Evolutionary conservation across 495 filamentous ascomycete species (phyloP).

Genomic region (Podospora tetraspora): DNA sequence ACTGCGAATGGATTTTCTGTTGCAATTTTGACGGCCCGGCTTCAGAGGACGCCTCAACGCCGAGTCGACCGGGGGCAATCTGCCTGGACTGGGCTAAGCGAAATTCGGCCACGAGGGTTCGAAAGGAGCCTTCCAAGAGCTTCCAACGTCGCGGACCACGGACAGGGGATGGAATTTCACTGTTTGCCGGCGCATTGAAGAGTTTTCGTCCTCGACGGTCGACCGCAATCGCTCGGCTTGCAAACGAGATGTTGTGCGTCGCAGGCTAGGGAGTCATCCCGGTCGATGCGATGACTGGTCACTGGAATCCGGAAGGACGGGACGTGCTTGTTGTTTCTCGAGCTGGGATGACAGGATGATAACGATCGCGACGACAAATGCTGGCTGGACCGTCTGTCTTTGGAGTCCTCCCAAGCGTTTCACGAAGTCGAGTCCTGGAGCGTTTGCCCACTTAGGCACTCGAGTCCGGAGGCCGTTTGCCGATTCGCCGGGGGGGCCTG

Average conservation of each 20-base stretch:
- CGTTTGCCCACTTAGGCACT: neutral
- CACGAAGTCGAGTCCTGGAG: neutral
- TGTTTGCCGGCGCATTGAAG: conserved; percentile 24
- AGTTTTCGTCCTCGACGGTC: conserved; percentile 30
- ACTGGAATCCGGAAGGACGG: conserved; percentile 15
- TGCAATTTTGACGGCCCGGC: conserved; percentile 26
- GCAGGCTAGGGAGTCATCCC: conserved; percentile 6
- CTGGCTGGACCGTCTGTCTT: neutral
- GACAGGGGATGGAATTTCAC: conserved; percentile 24
- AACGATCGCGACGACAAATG: neutral
- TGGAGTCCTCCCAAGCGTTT: neutral
- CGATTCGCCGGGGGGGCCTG: neutral
- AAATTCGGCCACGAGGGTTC: conserved; percentile 25
- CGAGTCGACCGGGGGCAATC: conserved; percentile 18
- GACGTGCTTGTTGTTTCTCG: conserved; percentile 1
- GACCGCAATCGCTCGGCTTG: conserved; percentile 11
- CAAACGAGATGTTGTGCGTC: conserved; percentile 15
- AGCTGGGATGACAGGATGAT: neutral
- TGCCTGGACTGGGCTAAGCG: conserved; percentile 26
- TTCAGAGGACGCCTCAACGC: conserved; percentile 22
- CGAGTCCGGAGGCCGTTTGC: neutral
- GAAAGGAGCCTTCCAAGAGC: conserved; percentile 11
- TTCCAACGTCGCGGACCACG: conserved; percentile 15
- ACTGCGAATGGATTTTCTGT: conserved; percentile 10
- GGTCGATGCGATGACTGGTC: neutral